phyloP scores from a whole-genome alignment of 2,329 filamentous ascomycete species.

The Penicillium sp. region DNA sequence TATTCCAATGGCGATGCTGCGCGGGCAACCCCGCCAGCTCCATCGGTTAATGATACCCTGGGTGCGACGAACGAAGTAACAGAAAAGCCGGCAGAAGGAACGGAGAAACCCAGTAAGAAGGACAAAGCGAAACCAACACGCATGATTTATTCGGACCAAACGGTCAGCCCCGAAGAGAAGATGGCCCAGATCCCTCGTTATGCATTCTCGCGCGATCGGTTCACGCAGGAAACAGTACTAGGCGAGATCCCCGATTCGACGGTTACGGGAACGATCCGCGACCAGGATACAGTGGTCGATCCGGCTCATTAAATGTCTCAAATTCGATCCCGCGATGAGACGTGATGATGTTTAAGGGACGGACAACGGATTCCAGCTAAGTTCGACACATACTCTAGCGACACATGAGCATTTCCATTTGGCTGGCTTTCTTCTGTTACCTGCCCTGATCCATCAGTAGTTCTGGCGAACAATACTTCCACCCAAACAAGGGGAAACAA shows the following conservation, averaged over 20 bases:
- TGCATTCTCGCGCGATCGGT: conserved; percentile 58
- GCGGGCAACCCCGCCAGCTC: conserved; percentile 25
- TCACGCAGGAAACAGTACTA: conserved; percentile 35
- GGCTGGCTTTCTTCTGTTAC: conserved; percentile 24
- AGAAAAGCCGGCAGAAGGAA: conserved; percentile 43
- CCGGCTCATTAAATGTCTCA: conserved; percentile 27
- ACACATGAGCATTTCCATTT: conserved; percentile 26
- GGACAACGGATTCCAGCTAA: conserved; percentile 37
- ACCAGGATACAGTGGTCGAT: conserved; percentile 37
- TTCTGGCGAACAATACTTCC: conserved; percentile 24
- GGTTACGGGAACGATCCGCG: conserved; percentile 34
- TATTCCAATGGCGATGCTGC: conserved; percentile 33
- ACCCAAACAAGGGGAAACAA: conserved; percentile 6
- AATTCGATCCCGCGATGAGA: neutral
- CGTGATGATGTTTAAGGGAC: conserved; percentile 1
- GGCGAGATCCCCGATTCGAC: conserved; percentile 35
- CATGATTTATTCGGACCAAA: conserved; percentile 80
- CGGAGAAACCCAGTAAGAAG: conserved; percentile 66
- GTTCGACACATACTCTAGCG: conserved; percentile 38
- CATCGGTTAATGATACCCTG: conserved; percentile 54
- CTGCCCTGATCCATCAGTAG: conserved; percentile 38
- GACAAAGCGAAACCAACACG: conserved; percentile 64
- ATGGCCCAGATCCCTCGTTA: conserved; percentile 79
- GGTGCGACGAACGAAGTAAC: conserved; percentile 45
- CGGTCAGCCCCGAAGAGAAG: conserved; percentile 82